A percentile compares a stretch with the other conserved stretches of the same genome.
Evolutionary conservation across 1,284 basidiomycete species (phyloP).

Genomic region (Leucoagaricus sp.): DNA sequence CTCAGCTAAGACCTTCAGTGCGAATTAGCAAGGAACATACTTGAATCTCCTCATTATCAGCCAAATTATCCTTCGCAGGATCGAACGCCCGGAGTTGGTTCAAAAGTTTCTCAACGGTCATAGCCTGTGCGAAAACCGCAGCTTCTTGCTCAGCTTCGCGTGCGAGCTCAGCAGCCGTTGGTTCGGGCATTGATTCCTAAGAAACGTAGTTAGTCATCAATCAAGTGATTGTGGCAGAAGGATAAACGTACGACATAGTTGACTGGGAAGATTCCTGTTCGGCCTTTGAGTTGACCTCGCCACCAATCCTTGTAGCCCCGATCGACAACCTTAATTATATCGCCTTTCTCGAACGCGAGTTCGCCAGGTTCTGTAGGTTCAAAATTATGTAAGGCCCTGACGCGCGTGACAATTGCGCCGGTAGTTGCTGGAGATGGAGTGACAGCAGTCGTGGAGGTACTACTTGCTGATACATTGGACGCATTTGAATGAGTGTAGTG

Average conservation of each 20-base stretch:
- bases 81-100: conserved; percentile 81
- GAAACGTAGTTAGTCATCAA: too few species aligned
- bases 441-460: conserved; percentile 23
- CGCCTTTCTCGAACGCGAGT: conserved; percentile 90
- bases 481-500: conserved; percentile 18
- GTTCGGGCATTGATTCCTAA: conserved; percentile 89
- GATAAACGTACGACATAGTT: conserved; percentile 84
- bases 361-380: conserved; percentile 90
- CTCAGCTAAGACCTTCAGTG: background rate
- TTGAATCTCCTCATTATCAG: conserved; percentile 95
- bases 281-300: conserved; percentile 90
- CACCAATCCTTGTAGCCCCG: conserved; percentile 98
- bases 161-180: conserved; percentile 76
- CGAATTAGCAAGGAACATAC: conserved; percentile 36
- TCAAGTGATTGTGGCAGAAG: background rate
- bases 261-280: conserved; percentile 97
- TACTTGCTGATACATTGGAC: conserved; percentile 5
- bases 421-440: conserved; percentile 30
- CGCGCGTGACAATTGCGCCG: conserved; percentile 70
- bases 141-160: conserved; percentile 90
- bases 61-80: conserved; percentile 79
- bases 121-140: conserved; percentile 80
- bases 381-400: conserved; percentile 91
- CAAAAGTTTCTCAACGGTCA: conserved; percentile 87
- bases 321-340: conserved; percentile 95